Base-by-base conservation (phyloP, 148 eudicot genomes). In the Beta vulgaris region DNA sequence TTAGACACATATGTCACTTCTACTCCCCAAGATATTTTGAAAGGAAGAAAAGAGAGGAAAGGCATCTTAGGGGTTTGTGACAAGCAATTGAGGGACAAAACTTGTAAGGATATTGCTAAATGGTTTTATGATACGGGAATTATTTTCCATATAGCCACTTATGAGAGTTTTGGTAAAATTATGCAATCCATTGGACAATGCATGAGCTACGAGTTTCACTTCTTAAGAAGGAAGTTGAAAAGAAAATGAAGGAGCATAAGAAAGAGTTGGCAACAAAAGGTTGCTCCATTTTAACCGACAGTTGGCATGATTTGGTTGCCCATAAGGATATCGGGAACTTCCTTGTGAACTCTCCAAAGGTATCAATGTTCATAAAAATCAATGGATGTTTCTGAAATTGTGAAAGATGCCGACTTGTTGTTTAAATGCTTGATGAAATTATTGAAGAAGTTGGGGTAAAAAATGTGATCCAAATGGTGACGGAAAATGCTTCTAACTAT, bases 311-410 rank as follows among this genome's bases (percentile, higher is more conserved):
- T 66, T 75, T 72, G 2, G 72, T 66, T 51, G 73, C 23, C 6
- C 12, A 37, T 42, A 68, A 35, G n/a, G n/a, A n/a, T n/a, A n/a
- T n/a, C n/a, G 55, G 55, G 28, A 61, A 61, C n/a, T 61, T 61
- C 14, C 37, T 29, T 29, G 66, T 61, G 37, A 61, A 32, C 40
- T 61, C n/a, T 61, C 39, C 40, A 3, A 61, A 61, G 31, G 40
- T 37, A 7, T 16, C 66, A 12, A 34, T 61, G 39, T 61, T 15
- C 40, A 61, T 32, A 25, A 26, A n/a, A n/a, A n/a, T 77, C 75
- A 13, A 60, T 77, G 58, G 69, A 77, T 70, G 69, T 71, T 46
- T 77, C 61, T 7, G 55, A 58, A 31, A n/a, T 69, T 77, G 46
- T 70, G 60, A 43, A 76, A 51, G 67, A 68, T 25, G 59, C 18